Base-by-base conservation (phyloP, 2,329 filamentous ascomycete species). In the Periconia sp. region DNA sequence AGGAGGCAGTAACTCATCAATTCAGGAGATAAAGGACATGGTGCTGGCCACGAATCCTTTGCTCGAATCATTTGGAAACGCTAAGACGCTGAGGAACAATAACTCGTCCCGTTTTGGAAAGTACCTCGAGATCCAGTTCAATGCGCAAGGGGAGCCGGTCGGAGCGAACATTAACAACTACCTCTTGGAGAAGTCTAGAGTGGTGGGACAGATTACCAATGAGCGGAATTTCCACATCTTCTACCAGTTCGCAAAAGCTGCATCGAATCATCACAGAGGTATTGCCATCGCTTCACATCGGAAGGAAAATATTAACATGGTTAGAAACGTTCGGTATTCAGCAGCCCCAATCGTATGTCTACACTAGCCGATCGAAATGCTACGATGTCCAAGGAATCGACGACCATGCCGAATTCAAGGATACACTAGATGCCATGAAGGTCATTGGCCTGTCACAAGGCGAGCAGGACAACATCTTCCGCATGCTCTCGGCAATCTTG, bases 181-280 rank as follows among this genome's bases (percentile, higher is more conserved):
- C 66, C 79, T 99, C 17, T 80, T 99, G 39, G 94, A 99, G 71
- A 97, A 97, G 78, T 86, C 89, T 34, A 83, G 94, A 75, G 94
- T 99, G 13, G 91, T 96, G 8, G 91, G 92, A 12, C 94, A 97
- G 75, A 97, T 97, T 58, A 79, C 77, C 45, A 95, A 96, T 69
- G 94, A 99, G 79, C 85, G 94, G 58, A 97, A 96, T 74, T 99
- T 99, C 72, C 94, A 99, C 74, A 97, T 99, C 63, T 99, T 99
- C 71, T 99, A 99, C 74, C 94, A 99, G 71, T 96, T 97, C 71
- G 89, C 94, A 33, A 99, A 97, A 74, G 91, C 89, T 4, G 92
- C 92, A 8, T 88, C 91, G n/a, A 80, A 87, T 56, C 83, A 87
- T 46, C 95, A 97, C 72, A 81, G 90, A 68, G 77, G 77, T 79